Conservation (phyloP, 192 early-diverging fungal species). For the Coemansia sp. region DNA sequence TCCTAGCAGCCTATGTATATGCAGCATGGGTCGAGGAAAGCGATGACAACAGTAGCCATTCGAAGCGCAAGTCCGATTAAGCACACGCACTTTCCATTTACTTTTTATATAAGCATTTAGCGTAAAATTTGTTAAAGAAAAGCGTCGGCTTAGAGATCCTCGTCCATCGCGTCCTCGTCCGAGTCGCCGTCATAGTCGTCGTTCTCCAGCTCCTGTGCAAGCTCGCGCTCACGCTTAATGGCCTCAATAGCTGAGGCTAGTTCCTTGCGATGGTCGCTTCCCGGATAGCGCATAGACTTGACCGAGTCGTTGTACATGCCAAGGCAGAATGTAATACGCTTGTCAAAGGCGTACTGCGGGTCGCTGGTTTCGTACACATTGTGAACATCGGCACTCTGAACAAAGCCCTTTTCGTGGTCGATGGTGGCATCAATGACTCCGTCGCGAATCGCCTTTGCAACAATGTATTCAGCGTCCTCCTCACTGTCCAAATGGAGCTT, state of each 20-base stretch:
- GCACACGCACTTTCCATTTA: neutral
- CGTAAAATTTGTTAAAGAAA: neutral
- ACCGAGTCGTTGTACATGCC: slow-evolving; percentile 97
- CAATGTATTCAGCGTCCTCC: slow-evolving; percentile 99
- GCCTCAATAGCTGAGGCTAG: slow-evolving; percentile 76
- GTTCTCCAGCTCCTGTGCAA: slow-evolving; percentile 90
- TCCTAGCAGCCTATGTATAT: slow-evolving; percentile 44
- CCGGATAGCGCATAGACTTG: slow-evolving; percentile 96
- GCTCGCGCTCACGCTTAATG: slow-evolving; percentile 86
- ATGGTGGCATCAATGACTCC: slow-evolving; percentile 98
- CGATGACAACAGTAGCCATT: neutral
- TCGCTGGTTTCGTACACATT: slow-evolving; percentile 98
- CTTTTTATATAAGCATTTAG: neutral
- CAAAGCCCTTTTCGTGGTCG: slow-evolving; percentile 90
- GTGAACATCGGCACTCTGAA: slow-evolving; percentile 89
- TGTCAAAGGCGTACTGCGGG: slow-evolving; percentile 93
- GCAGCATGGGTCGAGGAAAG: slow-evolving; percentile 43
- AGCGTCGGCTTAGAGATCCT: slow-evolving; percentile 25
- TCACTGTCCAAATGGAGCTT: slow-evolving; percentile 97
- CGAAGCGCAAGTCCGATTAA: slow-evolving; percentile 7
- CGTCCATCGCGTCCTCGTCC: slow-evolving; percentile 57
- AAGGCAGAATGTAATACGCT: slow-evolving; percentile 92
- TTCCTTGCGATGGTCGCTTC: slow-evolving; percentile 83
- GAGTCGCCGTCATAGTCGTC: slow-evolving; percentile 77
- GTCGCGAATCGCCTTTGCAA: slow-evolving; percentile 97